These are phyloP conservation scores for Haplographium delicatum DNA, from an alignment of 495 filamentous ascomycete species.

Conservation along the genomic window DNA sequence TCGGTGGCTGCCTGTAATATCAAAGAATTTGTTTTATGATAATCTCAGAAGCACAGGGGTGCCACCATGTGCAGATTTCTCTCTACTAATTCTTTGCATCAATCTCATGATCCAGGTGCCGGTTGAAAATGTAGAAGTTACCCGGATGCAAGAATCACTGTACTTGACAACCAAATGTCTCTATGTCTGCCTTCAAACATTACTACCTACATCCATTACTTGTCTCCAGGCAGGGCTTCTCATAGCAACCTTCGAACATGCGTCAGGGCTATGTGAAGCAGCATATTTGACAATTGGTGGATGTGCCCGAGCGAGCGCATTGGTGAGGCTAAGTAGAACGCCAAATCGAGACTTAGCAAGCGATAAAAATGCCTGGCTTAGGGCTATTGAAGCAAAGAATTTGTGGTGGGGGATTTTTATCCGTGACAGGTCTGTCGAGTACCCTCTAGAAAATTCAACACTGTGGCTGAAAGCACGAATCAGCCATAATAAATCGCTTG, in stretches of 20 bases:
- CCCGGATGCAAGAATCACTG: not conserved
- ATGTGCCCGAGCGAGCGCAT: not conserved
- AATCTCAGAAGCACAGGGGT: not conserved
- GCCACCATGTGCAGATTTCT: not conserved
- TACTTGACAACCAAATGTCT: not conserved
- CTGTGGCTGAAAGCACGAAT: no score
- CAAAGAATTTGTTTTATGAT: not conserved
- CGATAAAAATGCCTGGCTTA: not conserved
- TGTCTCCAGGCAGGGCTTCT: not conserved
- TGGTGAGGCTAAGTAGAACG: not conserved
- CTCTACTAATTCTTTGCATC: not conserved
- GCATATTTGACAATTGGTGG: not conserved
- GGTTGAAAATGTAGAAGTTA: not conserved
- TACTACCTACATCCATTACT: not conserved
- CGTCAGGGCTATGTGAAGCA: not conserved
- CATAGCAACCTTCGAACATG: not conserved
- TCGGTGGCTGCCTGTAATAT: not conserved
- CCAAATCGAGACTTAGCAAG: not conserved
- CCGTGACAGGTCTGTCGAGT: not conserved
- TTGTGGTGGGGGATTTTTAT: not conserved
- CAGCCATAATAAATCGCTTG: no score
- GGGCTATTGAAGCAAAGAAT: not conserved
- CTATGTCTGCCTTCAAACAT: not conserved
- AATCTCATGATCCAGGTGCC: not conserved
- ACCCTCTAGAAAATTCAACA: no score